Base-by-base conservation (phyloP, 805 yeast species). In the Candida jianshihensis region DNA sequence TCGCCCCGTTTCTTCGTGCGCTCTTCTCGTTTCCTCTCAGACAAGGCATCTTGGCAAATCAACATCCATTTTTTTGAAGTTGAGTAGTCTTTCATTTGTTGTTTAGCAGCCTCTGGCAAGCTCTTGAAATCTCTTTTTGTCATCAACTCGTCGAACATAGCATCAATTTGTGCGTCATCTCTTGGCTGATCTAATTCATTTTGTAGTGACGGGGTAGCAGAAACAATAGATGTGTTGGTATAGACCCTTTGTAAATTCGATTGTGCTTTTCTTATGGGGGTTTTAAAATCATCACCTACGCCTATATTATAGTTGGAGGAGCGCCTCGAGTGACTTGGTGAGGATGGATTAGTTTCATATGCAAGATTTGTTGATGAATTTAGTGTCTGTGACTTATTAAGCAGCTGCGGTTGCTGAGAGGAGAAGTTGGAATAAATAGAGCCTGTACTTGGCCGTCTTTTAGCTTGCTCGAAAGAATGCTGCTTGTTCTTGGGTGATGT, bases 21-120 rank as follows among this genome's bases (percentile, higher is more conserved):
- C 38, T 64, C 63, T 36, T 58, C 51, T 46, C 81, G 76, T 49
- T 81, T 81, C 49, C 68, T 68, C 50, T 88, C 96, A 6, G 89
- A 73, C 31, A 85, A 69, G 18, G 81, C 77, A 56, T 88, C 96
- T 57, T 89, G 97, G 46, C 82, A 77, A 28, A 89, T 81, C 46
- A 89, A 69, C 81, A 85, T 78, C 95, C 96, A 88, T 60, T 90
- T 90, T 49, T 87, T 85, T 33, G 81, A 85, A 0, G 75, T 63
- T 30, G 82, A 73, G 53, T 82, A 88, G 47, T 71, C 73, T 50
- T 75, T 68, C 83, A 90, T 78, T 52, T 85, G 92, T 38, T 67
- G 71, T 46, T 79, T 78, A 4, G 92, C 95, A 35, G 73, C 74
- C 19, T 74, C 75, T 0, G 96, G 85, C 22, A 82, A 62, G 29